Conservation (phyloP, 345 rosid species). For the Sonneratia alba region DNA sequence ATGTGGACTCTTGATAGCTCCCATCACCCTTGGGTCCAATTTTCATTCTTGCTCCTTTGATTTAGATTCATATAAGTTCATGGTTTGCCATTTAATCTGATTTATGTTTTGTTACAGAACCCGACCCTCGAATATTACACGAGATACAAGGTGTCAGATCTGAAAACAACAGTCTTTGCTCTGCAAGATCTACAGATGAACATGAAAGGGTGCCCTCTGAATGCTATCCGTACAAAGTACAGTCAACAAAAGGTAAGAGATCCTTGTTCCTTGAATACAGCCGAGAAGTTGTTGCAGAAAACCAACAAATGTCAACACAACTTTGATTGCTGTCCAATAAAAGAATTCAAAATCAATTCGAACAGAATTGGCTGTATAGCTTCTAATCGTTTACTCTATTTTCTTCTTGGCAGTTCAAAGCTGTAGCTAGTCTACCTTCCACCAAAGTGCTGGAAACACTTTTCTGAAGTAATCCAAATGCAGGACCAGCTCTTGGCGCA, state of each 20-base stretch:
- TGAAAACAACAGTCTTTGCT: conserved; percentile 41
- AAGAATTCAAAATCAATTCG: too few species aligned
- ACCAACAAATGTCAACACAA: too few species aligned
- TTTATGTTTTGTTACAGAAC: conserved; percentile 34
- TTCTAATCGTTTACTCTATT: too few species aligned
- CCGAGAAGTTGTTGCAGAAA: not conserved
- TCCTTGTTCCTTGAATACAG: not conserved
- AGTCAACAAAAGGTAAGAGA: conserved; percentile 51
- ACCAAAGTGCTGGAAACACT: too few species aligned
- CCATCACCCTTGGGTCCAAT: conserved; percentile 74
- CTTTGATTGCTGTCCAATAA: too few species aligned
- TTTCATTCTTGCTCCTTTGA: conserved; percentile 4
- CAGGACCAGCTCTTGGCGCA: too few species aligned
- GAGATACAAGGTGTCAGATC: conserved; percentile 50
- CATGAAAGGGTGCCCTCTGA: conserved; percentile 51
- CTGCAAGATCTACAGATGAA: conserved; percentile 65
- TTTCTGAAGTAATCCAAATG: too few species aligned
- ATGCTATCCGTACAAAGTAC: conserved; percentile 63
- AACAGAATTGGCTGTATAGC: too few species aligned
- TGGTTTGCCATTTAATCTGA: conserved; percentile 5
- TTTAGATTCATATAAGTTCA: not conserved
- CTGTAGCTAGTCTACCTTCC: too few species aligned
- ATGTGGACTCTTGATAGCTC: conserved; percentile 85
- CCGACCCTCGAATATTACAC: conserved; percentile 73
- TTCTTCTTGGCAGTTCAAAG: not conserved